These are phyloP conservation scores for Gynochthodes officinalis DNA, from an alignment of 257 asterid species.

Conservation along the genomic window DNA sequence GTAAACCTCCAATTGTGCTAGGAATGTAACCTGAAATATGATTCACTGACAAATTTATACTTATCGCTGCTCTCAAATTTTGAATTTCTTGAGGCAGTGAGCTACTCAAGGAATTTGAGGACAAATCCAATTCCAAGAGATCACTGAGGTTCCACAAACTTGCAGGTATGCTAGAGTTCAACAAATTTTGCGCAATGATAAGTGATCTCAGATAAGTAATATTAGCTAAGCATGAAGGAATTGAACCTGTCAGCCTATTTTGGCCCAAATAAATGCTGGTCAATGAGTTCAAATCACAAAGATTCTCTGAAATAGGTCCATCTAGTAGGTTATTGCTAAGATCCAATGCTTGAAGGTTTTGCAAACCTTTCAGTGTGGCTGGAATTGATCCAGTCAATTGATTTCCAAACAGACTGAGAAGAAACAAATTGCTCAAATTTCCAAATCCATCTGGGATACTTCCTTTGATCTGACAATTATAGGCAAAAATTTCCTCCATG, in stretches of 20 bases:
- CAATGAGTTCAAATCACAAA: background rate
- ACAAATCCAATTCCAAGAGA: constrained; percentile 22
- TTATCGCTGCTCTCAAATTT: constrained; percentile 8
- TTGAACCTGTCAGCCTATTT: background rate
- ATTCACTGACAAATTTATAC: constrained; percentile 25
- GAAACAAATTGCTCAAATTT: background rate
- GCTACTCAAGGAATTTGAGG: constrained; percentile 26
- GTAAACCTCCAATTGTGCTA: constrained; percentile 12
- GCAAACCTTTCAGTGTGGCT: background rate
- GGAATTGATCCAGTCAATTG: constrained; percentile 1
- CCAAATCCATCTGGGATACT: background rate
- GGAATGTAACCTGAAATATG: constrained; percentile 21
- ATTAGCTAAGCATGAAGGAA: constrained; percentile 19
- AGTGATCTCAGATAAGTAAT: constrained; percentile 9
- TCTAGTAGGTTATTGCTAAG: background rate
- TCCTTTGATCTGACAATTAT: background rate
- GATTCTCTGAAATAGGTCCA: background rate
- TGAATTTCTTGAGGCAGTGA: constrained; percentile 18
- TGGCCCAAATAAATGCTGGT: background rate
- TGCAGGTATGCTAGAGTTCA: constrained; percentile 19
- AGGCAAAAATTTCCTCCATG: background rate
- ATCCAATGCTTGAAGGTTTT: background rate
- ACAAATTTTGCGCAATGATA: constrained; percentile 13
- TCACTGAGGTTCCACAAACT: constrained; percentile 23
- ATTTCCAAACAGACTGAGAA: background rate